phyloP scores from a whole-genome alignment of 208 protist genomes.

The Trypanosomatidae sp. region DNA sequence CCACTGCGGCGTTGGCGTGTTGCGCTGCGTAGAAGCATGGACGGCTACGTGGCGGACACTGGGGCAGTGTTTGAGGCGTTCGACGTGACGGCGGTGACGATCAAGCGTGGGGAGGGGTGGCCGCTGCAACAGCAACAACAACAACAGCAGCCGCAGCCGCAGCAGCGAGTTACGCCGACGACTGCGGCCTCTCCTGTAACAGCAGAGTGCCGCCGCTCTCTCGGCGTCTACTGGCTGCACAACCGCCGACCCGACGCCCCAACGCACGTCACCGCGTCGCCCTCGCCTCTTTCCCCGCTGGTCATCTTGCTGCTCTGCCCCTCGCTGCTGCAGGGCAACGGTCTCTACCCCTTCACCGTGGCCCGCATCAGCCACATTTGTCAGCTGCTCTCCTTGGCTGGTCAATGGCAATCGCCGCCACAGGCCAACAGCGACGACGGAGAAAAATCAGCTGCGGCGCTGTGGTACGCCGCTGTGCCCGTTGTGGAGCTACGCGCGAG shows the following conservation, averaged over 20 bases:
- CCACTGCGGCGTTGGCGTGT: too few relatives aligned
- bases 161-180: not conserved
- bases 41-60: too few relatives aligned
- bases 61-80: too few relatives aligned
- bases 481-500: conserved; percentile 16
- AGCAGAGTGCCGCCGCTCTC: conserved; percentile 6
- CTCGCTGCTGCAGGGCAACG: conserved; percentile 21
- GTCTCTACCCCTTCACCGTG: conserved; percentile 9
- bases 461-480: conserved; percentile 21
- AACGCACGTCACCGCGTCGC: too few relatives aligned
- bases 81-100: too few relatives aligned
- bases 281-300: not conserved
- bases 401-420: conserved; percentile 6
- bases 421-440: not conserved
- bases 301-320: conserved; percentile 26
- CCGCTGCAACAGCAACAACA: too few relatives aligned
- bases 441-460: not conserved
- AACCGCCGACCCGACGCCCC: conserved; percentile 9
- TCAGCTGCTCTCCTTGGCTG: conserved; percentile 15
- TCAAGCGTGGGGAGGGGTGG: too few relatives aligned
- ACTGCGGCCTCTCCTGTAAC: not conserved
- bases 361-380: conserved; percentile 18
- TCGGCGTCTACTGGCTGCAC: conserved; percentile 27
- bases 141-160: not conserved
- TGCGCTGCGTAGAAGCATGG: too few relatives aligned